These are phyloP conservation scores for Choanephora cucurbitarum DNA, from an alignment of 371 early-diverging fungal genomes.

Conservation along the genomic window DNA sequence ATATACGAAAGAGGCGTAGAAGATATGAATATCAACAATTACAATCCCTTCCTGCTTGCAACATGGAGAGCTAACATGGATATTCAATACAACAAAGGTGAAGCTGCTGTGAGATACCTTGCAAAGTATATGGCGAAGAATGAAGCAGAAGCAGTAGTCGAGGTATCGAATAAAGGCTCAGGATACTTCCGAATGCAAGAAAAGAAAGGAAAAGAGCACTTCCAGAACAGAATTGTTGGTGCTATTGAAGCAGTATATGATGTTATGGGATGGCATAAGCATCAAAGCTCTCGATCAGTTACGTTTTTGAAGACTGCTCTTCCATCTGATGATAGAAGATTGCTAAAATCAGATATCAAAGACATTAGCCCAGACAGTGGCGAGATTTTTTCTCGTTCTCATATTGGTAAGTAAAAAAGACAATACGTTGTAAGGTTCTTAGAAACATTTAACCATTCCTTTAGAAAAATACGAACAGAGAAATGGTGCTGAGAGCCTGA, in stretches of 20 bases:
- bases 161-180: background rate
- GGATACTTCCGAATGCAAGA: background rate
- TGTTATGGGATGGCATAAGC: background rate
- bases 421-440: too few species aligned
- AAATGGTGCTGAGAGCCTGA: too few species aligned
- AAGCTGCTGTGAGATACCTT: background rate
- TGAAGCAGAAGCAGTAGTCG: background rate
- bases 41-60: conserved; percentile 3
- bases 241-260: conserved; percentile 5
- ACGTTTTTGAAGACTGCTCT: background rate
- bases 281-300: background rate
- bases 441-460: too few species aligned
- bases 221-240: background rate
- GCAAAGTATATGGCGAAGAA: conserved; percentile 7
- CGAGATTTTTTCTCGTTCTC: too few species aligned
- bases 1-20: background rate
- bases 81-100: background rate
- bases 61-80: background rate
- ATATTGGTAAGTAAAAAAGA: too few species aligned
- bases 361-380: too few species aligned
- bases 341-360: background rate
- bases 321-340: background rate
- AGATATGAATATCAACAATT: conserved; percentile 3
- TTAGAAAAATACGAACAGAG: too few species aligned
- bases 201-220: background rate